Evolutionary conservation across 2,329 filamentous ascomycete species (phyloP).

Genomic region (Knoxdaviesia proteae): DNA sequence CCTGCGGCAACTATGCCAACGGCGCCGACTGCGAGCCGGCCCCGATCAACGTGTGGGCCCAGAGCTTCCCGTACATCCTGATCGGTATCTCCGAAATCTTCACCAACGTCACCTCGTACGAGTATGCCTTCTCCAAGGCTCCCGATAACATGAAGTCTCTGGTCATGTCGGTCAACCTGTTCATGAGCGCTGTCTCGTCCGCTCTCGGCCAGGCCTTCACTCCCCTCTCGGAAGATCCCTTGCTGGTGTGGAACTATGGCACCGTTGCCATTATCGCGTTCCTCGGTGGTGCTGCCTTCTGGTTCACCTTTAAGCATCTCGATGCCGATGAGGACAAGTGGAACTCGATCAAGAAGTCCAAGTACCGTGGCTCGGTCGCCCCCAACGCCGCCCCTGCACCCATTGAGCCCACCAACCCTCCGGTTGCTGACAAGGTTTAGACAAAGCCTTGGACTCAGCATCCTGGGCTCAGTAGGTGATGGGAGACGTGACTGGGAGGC

Average conservation of each 20-base stretch:
- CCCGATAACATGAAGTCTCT: slow-evolving; percentile 64
- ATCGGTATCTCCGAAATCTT: slow-evolving; percentile 32
- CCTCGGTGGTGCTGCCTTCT: slow-evolving; percentile 43
- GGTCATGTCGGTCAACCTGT: slow-evolving; percentile 48
- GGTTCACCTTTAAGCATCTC: slow-evolving; percentile 43
- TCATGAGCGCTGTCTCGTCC: slow-evolving; percentile 48
- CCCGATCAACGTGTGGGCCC: slow-evolving; percentile 44
- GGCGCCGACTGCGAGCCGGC: slow-evolving; percentile 29
- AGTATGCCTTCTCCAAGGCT: slow-evolving; percentile 61
- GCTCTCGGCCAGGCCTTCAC: slow-evolving; percentile 52
- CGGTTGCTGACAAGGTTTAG: background rate
- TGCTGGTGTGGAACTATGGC: slow-evolving; percentile 54
- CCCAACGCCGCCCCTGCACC: slow-evolving; percentile 9
- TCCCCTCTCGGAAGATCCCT: slow-evolving; percentile 38
- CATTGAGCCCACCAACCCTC: background rate
- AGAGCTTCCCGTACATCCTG: slow-evolving; percentile 28
- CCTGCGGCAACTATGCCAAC: slow-evolving; percentile 35
- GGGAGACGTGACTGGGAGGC: background rate
- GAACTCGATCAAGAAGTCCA: slow-evolving; percentile 35
- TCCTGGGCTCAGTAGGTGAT: background rate
- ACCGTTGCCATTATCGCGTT: slow-evolving; percentile 40
- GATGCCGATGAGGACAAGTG: slow-evolving; percentile 47
- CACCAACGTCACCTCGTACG: slow-evolving; percentile 38
- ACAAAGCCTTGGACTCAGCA: too few species aligned
- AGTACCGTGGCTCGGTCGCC: slow-evolving; percentile 19